These are phyloP conservation scores for Ocimum tenuiflorum DNA, from an alignment of 257 asterid species.

Conservation along the genomic window DNA sequence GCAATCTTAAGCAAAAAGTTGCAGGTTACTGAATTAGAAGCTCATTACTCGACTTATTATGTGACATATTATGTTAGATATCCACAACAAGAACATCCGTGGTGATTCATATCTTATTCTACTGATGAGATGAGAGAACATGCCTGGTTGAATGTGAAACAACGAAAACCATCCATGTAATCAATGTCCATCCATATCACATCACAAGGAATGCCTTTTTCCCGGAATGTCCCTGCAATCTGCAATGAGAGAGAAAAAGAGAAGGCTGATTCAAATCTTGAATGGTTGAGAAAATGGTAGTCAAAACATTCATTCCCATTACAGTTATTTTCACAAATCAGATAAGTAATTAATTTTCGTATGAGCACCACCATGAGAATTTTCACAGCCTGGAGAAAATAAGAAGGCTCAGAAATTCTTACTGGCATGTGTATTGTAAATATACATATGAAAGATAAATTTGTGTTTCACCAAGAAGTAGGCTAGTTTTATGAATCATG, in stretches of 20 bases:
- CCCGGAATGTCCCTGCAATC: constrained; percentile 74
- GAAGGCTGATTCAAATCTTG: background rate
- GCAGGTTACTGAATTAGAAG: background rate
- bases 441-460: background rate
- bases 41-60: background rate
- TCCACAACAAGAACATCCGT: background rate
- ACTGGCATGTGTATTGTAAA: background rate
- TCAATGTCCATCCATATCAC: constrained; percentile 97
- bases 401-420: background rate
- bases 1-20: background rate
- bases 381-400: background rate
- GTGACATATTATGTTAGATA: background rate
- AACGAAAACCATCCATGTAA: constrained; percentile 90
- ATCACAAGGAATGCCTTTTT: constrained; percentile 82
- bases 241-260: constrained; percentile 32
- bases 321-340: constrained; percentile 5
- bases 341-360: background rate
- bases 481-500: background rate
- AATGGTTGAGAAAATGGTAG: constrained; percentile 5
- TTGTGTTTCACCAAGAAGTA: background rate
- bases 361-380: background rate
- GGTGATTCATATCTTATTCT: background rate
- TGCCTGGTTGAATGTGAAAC: constrained; percentile 78
- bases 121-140: constrained; percentile 7
- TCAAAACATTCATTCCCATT: background rate